Evolutionary conservation across 805 yeast species (phyloP).

Genomic region (Komagataella populi): DNA sequence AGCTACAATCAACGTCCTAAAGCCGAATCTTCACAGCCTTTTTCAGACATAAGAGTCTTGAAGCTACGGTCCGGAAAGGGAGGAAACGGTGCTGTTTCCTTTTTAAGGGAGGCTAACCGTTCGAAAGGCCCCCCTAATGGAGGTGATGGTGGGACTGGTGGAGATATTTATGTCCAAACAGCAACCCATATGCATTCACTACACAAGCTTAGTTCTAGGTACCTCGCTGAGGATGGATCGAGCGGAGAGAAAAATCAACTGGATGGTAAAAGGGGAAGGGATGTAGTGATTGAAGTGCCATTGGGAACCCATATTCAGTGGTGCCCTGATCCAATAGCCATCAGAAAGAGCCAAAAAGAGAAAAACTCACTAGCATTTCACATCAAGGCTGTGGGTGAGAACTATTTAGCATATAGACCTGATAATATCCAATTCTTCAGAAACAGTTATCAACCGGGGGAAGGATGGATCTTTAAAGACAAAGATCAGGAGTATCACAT

Average conservation of each 20-base stretch:
- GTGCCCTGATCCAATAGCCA: conserved; percentile 59
- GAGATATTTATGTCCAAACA: conserved; percentile 74
- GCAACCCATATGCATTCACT: conserved; percentile 58
- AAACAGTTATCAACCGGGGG: conserved; percentile 49
- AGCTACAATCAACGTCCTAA: conserved; percentile 25
- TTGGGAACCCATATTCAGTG: conserved; percentile 81
- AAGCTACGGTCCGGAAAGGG: conserved; percentile 69
- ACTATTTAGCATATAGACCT: conserved; percentile 15
- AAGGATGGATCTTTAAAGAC: conserved; percentile 84
- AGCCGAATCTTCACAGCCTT: conserved; percentile 26
- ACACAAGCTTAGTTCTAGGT: conserved; percentile 52
- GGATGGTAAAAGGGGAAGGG: conserved; percentile 79
- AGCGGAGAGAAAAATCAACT: conserved; percentile 65
- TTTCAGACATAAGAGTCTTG: conserved; percentile 56
- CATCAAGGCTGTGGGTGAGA: conserved; percentile 13
- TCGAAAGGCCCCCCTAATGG: conserved; percentile 95
- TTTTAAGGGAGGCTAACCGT: conserved; percentile 73
- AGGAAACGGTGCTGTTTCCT: conserved; percentile 80
- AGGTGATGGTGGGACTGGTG: conserved; percentile 98
- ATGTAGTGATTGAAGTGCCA: conserved; percentile 74
- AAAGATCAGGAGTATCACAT: conserved; percentile 58
- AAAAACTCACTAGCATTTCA: conserved; percentile 12
- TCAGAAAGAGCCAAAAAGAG: conserved; percentile 16
- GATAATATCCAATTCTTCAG: conserved; percentile 47
- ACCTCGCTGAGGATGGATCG: conserved; percentile 60